A percentile compares a stretch with the other conserved stretches of the same genome.
Conservation (phyloP, 352 stramenopile genomes). For the Peronospora destructor region DNA sequence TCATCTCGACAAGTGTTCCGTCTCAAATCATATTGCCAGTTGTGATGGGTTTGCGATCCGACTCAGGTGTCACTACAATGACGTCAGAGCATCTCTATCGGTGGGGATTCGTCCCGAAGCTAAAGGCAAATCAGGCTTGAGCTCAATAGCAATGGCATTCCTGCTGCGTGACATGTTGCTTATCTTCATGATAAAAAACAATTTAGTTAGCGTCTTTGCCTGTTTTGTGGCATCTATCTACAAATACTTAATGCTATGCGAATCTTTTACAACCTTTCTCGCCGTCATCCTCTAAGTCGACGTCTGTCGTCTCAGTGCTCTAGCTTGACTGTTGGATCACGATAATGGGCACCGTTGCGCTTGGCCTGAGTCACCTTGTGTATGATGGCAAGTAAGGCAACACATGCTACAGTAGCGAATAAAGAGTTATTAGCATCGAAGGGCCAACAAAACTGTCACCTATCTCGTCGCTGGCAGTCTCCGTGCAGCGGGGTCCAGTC, state of each 20-base stretch:
- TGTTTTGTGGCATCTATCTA: too few relatives aligned
- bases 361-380: conserved; percentile 28
- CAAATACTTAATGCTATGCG: conserved; percentile 18
- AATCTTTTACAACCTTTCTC: conserved; percentile 14
- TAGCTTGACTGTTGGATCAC: conserved; percentile 15
- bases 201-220: too few relatives aligned
- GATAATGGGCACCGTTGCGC: conserved; percentile 11
- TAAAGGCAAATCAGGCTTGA: too few relatives aligned
- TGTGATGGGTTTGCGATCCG: conserved; percentile 2
- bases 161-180: too few relatives aligned
- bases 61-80: conserved; percentile 2
- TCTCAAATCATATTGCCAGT: conserved; percentile 10
- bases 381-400: conserved; percentile 8
- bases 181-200: too few relatives aligned
- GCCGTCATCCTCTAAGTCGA: conserved; percentile 20
- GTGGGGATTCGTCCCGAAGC: neutral
- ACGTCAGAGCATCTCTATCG: neutral
- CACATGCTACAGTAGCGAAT: conserved; percentile 14
- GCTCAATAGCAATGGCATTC: too few relatives aligned
- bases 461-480: conserved; percentile 16
- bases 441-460: conserved; percentile 24
- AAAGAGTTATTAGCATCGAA: conserved; percentile 17
- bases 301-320: conserved; percentile 19
- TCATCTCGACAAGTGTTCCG: conserved; percentile 1
- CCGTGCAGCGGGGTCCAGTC: conserved; percentile 45